These are phyloP conservation scores for Yamadazyma olivae DNA, from an alignment of 805 yeast species.

Conservation along the genomic window DNA sequence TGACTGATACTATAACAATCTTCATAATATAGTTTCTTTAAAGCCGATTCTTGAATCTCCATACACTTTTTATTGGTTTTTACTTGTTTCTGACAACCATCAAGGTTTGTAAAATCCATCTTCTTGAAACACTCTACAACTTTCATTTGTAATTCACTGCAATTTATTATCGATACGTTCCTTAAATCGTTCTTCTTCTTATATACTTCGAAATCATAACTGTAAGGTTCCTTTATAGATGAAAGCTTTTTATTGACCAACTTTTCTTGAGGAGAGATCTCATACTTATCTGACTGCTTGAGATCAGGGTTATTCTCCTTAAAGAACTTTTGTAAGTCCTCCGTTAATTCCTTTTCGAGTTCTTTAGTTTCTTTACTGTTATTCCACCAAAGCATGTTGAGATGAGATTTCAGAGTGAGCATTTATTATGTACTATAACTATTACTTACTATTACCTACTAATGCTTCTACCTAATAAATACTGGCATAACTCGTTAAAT, in stretches of 20 bases:
- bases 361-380: conserved; percentile 20
- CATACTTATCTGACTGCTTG: conserved; percentile 20
- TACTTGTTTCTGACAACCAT: conserved; percentile 30
- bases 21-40: conserved; percentile 30
- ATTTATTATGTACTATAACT: neutral
- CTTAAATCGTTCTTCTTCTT: conserved; percentile 24
- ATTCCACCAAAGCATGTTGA: conserved; percentile 14
- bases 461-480: too few relatives aligned
- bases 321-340: conserved; percentile 29
- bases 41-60: conserved; percentile 33
- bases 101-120: conserved; percentile 24
- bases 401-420: neutral
- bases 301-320: conserved; percentile 26
- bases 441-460: too few relatives aligned
- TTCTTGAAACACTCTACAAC: conserved; percentile 35
- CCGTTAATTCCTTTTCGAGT: conserved; percentile 32
- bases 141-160: conserved; percentile 37
- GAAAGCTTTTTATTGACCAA: conserved; percentile 24
- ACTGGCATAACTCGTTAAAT: neutral
- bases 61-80: conserved; percentile 25
- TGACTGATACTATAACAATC: conserved; percentile 34
- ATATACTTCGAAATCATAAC: conserved; percentile 27
- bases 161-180: conserved; percentile 30
- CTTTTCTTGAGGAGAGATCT: conserved; percentile 22
- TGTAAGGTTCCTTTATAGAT: conserved; percentile 15